phyloP scores from a whole-genome alignment of 2,329 filamentous ascomycete genomes.

The Purpureocillium lavendulum region DNA sequence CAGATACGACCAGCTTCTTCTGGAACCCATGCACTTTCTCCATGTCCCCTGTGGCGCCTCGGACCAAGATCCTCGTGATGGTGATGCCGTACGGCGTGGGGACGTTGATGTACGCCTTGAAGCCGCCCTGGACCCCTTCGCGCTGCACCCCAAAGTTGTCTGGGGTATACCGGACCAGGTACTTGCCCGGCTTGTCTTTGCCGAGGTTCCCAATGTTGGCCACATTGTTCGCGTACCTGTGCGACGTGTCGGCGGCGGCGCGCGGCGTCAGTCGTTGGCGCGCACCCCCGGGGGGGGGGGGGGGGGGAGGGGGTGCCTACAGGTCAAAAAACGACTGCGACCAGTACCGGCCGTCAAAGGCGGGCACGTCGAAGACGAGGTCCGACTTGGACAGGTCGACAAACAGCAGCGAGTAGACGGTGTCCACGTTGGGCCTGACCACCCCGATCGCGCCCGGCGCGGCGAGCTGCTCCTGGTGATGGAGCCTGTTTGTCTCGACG shows the following conservation, averaged over 20 bases:
- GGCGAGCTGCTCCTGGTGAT: no score
- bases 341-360: constrained; percentile 9
- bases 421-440: constrained; percentile 3
- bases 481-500: no score
- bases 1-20: neutral
- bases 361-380: constrained; percentile 14
- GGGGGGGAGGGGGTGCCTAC: constrained; percentile 13
- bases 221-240: constrained; percentile 18
- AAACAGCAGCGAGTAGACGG: constrained; percentile 2
- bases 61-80: constrained; percentile 1
- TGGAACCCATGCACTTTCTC: constrained; percentile 1
- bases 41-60: constrained; percentile 1
- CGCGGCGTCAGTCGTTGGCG: no score
- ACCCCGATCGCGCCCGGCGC: no score
- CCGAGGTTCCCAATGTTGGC: constrained; percentile 15
- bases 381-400: constrained; percentile 17
- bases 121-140: neutral
- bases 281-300: no score
- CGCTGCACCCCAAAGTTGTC: constrained; percentile 2
- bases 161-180: constrained; percentile 4
- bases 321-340: constrained; percentile 18
- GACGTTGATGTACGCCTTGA: constrained; percentile 3
- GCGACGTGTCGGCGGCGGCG: neutral
- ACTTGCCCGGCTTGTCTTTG: constrained; percentile 2
- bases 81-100: constrained; percentile 3